phyloP scores from a whole-genome alignment of 1,284 basidiomycete species.

The Malassezia brasiliensis region DNA sequence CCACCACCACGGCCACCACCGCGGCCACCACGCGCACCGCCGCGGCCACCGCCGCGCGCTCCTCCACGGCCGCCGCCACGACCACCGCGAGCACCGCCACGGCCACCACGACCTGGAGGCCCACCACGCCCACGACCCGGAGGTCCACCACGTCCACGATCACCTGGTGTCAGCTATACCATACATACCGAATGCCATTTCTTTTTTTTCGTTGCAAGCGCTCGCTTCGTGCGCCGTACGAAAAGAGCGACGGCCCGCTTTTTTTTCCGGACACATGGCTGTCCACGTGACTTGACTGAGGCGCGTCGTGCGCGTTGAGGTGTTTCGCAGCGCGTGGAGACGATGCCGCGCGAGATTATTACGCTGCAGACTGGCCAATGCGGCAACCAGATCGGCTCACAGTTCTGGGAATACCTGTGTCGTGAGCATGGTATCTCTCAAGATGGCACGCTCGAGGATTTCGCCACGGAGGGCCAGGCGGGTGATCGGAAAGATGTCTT shows the following conservation, averaged over 20 bases:
- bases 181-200: conserved; percentile 17
- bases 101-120: conserved; percentile 26
- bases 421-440: conserved; percentile 43
- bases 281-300: conserved; percentile 7
- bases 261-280: conserved; percentile 17
- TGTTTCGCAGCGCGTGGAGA: neutral
- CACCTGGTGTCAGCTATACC: conserved; percentile 5
- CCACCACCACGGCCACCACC: conserved; percentile 43
- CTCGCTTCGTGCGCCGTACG: conserved; percentile 6
- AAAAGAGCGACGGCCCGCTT: conserved; percentile 5
- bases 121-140: conserved; percentile 38
- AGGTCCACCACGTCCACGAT: conserved; percentile 31
- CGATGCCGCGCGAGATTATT: conserved; percentile 45
- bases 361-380: conserved; percentile 47
- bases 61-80: conserved; percentile 30
- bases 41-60: conserved; percentile 22
- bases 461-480: conserved; percentile 35
- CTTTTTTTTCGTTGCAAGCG: neutral
- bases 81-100: conserved; percentile 22
- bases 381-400: conserved; percentile 46
- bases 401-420: conserved; percentile 48
- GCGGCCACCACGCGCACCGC: conserved; percentile 24
- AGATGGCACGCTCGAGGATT: conserved; percentile 46
- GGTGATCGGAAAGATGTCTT: conserved; percentile 93
- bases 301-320: conserved; percentile 10